Evolutionary conservation across 1,284 basidiomycete genomes (phyloP), one percentile per base, ranked within the genome.

Genomic region (Sporisorium graminicola): DNA sequence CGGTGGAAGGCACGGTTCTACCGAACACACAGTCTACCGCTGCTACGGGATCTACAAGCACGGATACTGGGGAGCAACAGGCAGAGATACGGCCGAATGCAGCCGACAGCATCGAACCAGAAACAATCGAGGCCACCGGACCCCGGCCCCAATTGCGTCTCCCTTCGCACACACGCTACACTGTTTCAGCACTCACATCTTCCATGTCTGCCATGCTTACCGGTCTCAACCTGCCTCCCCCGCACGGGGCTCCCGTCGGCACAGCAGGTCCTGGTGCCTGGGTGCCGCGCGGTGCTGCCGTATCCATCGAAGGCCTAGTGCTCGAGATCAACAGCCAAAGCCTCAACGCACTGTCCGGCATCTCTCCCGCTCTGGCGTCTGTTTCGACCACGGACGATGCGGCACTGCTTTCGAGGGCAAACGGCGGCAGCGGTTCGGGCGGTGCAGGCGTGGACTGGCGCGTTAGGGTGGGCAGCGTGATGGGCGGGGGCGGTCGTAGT

Each of bases 241-340:
- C 80, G 16, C 74, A 79, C 33, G 80, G 80, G 10, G 70, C 80
- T 4, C 67, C 80, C 14, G 71, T 68, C 1, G 80, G 80, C 20
- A 80, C 76, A 37, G 71, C 71, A 7, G 80, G 80, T 2, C 80
- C 80, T 9, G 80, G 80, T n/a, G 76, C 80, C 1, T 82, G 80
- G 80, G 72, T 80, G 1, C 78, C 72, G 18, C 73, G 80, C 5
- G 80, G 80, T 13, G 76, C 80, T 0, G 76, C 71, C 8, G 68
- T 80, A 20, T 64, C 67, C 8, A 74, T 82, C 54, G 80, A 82
- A 47, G 80, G 80, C 13, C 37, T 80, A 13, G 66, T 77, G 29
- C 70, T 80, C 60, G 72, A 70, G 20, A 64, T 82, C 56, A 74
- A 72, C 56, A 70, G 63, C 26, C 62, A 68, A 47, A 65, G 40